A percentile compares a stretch with the other conserved stretches of the same genome.
These are phyloP conservation scores for Stemphylium lycopersici DNA, from an alignment of 2,329 filamentous ascomycete species.

Conservation along the genomic window DNA sequence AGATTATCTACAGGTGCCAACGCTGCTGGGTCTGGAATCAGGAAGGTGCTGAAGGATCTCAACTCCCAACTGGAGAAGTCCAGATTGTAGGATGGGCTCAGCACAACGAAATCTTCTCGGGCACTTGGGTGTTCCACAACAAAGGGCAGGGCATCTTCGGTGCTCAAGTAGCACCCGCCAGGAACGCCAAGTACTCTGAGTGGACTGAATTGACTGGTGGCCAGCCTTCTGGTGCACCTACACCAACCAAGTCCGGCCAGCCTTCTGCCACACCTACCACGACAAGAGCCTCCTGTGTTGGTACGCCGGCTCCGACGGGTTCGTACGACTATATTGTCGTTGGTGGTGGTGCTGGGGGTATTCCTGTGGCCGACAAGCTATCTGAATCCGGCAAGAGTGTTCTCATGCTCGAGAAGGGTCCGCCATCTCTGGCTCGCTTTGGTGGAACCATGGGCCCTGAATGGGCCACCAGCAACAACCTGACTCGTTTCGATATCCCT, in stretches of 20 bases:
- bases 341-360: slow-evolving; percentile 67
- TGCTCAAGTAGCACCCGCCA: slow-evolving; percentile 51
- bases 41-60: slow-evolving; percentile 47
- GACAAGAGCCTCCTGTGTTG: slow-evolving; percentile 44
- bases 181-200: slow-evolving; percentile 51
- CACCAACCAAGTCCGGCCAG: slow-evolving; percentile 23
- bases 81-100: slow-evolving; percentile 64
- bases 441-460: slow-evolving; percentile 65
- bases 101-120: slow-evolving; percentile 49
- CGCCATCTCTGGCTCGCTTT: slow-evolving; percentile 67
- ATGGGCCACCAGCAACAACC: slow-evolving; percentile 67
- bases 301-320: slow-evolving; percentile 47
- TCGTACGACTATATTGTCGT: slow-evolving; percentile 69
- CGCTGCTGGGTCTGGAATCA: slow-evolving; percentile 55
- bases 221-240: slow-evolving; percentile 23
- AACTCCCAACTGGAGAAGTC: slow-evolving; percentile 44
- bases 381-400: slow-evolving; percentile 70
- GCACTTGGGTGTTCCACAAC: slow-evolving; percentile 59
- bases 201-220: slow-evolving; percentile 48
- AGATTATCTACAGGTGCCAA: slow-evolving; percentile 69
- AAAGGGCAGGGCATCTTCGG: slow-evolving; percentile 63
- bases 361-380: slow-evolving; percentile 65
- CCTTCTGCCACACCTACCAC: slow-evolving; percentile 37
- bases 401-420: slow-evolving; percentile 60
- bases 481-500: slow-evolving; percentile 74